These are phyloP conservation scores for Kuraishia piskuri DNA, from an alignment of 805 yeast species.

Conservation along the genomic window DNA sequence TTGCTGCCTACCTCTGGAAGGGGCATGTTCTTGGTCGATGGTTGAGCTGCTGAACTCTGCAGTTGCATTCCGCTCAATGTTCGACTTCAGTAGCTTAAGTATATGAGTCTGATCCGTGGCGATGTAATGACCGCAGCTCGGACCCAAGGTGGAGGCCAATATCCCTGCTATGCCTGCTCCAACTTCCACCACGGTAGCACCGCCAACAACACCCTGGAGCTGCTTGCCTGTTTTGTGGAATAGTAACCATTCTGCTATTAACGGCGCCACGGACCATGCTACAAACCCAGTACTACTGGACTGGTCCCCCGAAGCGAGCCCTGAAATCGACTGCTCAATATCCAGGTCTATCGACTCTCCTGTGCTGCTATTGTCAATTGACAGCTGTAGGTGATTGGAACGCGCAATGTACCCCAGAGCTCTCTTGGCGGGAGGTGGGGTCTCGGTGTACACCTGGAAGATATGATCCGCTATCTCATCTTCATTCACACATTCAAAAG, in stretches of 20 bases:
- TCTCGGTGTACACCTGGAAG: slow-evolving; percentile 1
- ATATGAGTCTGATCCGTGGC: slow-evolving; percentile 54
- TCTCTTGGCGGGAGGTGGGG: neutral
- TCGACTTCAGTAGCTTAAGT: slow-evolving; percentile 37
- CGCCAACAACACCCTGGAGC: slow-evolving; percentile 11
- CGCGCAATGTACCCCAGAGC: slow-evolving; percentile 2
- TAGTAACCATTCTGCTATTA: slow-evolving; percentile 47
- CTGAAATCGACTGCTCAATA: slow-evolving; percentile 1
- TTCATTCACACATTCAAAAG: neutral
- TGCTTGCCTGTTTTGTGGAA: slow-evolving; percentile 18
- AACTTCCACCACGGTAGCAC: slow-evolving; percentile 33
- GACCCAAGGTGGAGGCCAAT: slow-evolving; percentile 31
- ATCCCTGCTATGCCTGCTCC: slow-evolving; percentile 59
- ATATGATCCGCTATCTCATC: neutral
- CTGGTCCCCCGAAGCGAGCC: neutral
- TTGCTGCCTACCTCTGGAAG: slow-evolving; percentile 2
- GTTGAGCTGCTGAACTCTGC: slow-evolving; percentile 15
- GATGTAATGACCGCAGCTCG: slow-evolving; percentile 27
- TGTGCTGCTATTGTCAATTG: neutral
- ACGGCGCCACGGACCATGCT: slow-evolving; percentile 46
- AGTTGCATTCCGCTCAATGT: slow-evolving; percentile 31
- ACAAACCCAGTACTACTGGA: slow-evolving; percentile 45
- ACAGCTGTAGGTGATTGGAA: neutral
- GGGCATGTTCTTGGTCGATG: slow-evolving; percentile 5
- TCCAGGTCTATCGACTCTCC: neutral